Evolutionary conservation across 495 filamentous ascomycete species (phyloP).

Genomic region (Alectoria sarmentosa): DNA sequence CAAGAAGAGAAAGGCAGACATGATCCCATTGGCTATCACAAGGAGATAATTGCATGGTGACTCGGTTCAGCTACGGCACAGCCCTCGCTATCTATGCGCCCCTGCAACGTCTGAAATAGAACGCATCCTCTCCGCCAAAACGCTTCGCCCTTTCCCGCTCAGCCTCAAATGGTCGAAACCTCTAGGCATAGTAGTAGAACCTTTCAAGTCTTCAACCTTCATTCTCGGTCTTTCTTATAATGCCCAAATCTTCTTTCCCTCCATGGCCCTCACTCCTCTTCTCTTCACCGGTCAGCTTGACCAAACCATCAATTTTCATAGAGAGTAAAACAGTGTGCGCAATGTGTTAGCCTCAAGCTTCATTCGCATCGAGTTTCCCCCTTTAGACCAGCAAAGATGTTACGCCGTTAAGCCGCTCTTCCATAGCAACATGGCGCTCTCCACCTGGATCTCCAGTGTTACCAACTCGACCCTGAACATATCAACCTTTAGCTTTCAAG

Average conservation of each 20-base stretch:
- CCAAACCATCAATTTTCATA: too few species aligned
- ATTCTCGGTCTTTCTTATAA: not conserved
- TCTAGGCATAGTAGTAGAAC: not conserved
- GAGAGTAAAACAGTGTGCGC: too few species aligned
- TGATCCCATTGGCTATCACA: not conserved
- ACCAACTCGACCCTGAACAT: slow-evolving; percentile 4
- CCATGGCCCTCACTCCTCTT: not conserved
- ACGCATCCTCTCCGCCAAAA: too few species aligned
- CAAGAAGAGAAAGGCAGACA: not conserved
- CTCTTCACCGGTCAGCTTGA: too few species aligned
- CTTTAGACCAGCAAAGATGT: too few species aligned
- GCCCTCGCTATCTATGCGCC: not conserved
- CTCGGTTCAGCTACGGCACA: not conserved
- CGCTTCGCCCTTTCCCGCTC: too few species aligned
- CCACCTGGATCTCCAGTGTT: not conserved
- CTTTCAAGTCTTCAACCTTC: too few species aligned
- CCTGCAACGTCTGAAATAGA: not conserved
- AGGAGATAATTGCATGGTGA: not conserved
- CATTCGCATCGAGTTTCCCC: not conserved
- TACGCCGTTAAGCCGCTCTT: not conserved
- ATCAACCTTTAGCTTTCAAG: slow-evolving; percentile 6
- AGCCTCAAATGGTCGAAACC: not conserved
- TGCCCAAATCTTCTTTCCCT: not conserved
- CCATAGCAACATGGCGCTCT: not conserved
- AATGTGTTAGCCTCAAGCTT: too few species aligned